Conservation (phyloP, 257 asterid genomes). For the Salvia splendens region DNA sequence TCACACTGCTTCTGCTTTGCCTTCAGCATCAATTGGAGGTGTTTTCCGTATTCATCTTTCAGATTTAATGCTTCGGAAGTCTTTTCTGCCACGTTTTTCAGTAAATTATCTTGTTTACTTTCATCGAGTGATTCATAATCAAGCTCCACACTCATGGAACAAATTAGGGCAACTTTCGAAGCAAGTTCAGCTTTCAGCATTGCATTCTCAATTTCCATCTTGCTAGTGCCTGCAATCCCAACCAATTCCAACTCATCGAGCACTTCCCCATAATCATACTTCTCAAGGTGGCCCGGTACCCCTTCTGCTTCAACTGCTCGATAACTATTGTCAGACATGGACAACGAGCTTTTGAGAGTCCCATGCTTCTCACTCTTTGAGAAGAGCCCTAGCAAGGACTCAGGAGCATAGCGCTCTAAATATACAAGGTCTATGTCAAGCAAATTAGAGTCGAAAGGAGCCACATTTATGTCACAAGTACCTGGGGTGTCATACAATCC, state of each 20-base stretch:
- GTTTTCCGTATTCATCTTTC: conserved; percentile 82
- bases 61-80: conserved; percentile 77
- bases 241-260: conserved; percentile 66
- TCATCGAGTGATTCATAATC: conserved; percentile 71
- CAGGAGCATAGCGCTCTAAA: conserved; percentile 86
- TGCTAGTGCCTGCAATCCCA: conserved; percentile 80
- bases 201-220: conserved; percentile 94
- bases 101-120: conserved; percentile 50
- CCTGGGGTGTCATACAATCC: conserved; percentile 81
- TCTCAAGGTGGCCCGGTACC: conserved; percentile 37
- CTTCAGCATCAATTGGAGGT: conserved; percentile 67
- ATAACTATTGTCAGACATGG: conserved; percentile 57
- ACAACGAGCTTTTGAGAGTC: conserved; percentile 50
- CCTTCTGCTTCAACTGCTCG: conserved; percentile 51
- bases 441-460: conserved; percentile 78
- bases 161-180: conserved; percentile 79
- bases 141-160: conserved; percentile 62
- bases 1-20: conserved; percentile 74
- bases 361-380: conserved; percentile 57
- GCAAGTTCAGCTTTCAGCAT: conserved; percentile 96
- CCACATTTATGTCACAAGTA: conserved; percentile 77
- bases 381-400: conserved; percentile 60
- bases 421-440: conserved; percentile 75
- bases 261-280: conserved; percentile 49
- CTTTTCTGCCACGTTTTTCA: conserved; percentile 68